These are phyloP conservation scores for Collybia nuda DNA, from an alignment of 768 basidiomycete genomes.

Conservation along the genomic window DNA sequence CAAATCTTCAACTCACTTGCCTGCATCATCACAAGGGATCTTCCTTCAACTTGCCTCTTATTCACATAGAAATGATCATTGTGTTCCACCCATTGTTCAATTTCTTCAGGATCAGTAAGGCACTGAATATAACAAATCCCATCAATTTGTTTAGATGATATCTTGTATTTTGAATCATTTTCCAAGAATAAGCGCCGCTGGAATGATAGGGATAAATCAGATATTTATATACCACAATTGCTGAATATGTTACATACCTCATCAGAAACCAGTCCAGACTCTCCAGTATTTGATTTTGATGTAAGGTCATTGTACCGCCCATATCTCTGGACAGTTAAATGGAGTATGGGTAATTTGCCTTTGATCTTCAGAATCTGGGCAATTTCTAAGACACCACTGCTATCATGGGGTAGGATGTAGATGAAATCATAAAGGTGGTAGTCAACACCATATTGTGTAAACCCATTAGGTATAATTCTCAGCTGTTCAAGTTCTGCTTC, in stretches of 20 bases:
- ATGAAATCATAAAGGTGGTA: slow-evolving; percentile 67
- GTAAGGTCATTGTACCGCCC: slow-evolving; percentile 45
- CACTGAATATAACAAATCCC: slow-evolving; percentile 54
- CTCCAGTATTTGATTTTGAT: slow-evolving; percentile 8
- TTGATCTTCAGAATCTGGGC: slow-evolving; percentile 52
- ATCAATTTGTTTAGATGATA: slow-evolving; percentile 41
- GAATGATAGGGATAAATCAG: neutral
- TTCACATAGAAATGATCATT: slow-evolving; percentile 63
- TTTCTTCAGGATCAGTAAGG: slow-evolving; percentile 27
- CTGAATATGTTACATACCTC: slow-evolving; percentile 31
- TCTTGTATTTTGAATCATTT: slow-evolving; percentile 15
- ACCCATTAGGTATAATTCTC: slow-evolving; percentile 29
- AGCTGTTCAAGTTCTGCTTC: slow-evolving; percentile 20
- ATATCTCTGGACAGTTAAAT: slow-evolving; percentile 39
- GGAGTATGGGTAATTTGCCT: slow-evolving; percentile 16
- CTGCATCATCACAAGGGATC: slow-evolving; percentile 16
- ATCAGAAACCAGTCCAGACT: slow-evolving; percentile 26
- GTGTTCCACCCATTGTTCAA: slow-evolving; percentile 48
- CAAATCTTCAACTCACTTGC: slow-evolving; percentile 35
- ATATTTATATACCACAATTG: neutral
- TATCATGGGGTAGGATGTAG: slow-evolving; percentile 42
- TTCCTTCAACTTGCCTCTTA: slow-evolving; percentile 20
- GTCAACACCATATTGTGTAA: slow-evolving; percentile 36
- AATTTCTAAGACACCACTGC: slow-evolving; percentile 40
- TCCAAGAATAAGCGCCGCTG: slow-evolving; percentile 47